Conservation (phyloP, 768 basidiomycete species). For the Termitomyces heimii region DNA sequence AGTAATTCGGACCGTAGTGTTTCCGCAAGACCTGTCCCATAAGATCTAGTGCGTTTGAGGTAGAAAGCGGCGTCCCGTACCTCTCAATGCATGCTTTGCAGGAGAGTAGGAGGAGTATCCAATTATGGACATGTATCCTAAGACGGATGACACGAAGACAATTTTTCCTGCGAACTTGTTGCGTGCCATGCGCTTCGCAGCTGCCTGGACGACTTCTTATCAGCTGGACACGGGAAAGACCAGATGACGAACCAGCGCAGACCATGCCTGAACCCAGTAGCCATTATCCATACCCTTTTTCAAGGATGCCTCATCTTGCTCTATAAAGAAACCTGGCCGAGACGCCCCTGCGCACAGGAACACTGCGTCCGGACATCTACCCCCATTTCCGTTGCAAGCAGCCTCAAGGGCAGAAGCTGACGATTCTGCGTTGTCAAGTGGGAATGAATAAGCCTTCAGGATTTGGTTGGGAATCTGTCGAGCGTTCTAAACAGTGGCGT, state of each 20-base stretch:
- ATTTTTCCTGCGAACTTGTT: constrained; percentile 58
- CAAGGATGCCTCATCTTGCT: constrained; percentile 56
- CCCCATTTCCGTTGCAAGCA: constrained; percentile 48
- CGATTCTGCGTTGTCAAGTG: constrained; percentile 44
- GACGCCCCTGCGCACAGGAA: constrained; percentile 77
- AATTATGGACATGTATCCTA: constrained; percentile 74
- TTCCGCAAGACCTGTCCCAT: constrained; percentile 68
- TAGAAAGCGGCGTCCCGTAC: constrained; percentile 29
- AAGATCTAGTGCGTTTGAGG: neutral
- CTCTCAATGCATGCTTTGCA: constrained; percentile 81
- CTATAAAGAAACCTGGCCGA: constrained; percentile 70
- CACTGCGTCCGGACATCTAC: constrained; percentile 65
- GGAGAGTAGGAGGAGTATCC: constrained; percentile 82
- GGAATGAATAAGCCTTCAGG: constrained; percentile 60
- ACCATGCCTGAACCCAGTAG: constrained; percentile 52
- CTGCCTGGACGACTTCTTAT: constrained; percentile 45
- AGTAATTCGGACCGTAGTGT: constrained; percentile 77
- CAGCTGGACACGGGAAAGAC: constrained; percentile 15
- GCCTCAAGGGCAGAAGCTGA: constrained; percentile 59
- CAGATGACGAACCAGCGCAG: constrained; percentile 47
- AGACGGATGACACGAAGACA: constrained; percentile 68
- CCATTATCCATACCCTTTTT: constrained; percentile 36
- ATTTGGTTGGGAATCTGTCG: constrained; percentile 56
- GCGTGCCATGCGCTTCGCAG: constrained; percentile 59
- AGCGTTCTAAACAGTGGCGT: constrained; percentile 31